A percentile compares a stretch with the other conserved stretches of the same genome.
Conservation (phyloP, 805 yeast species). For the Teunomyces tritomae region DNA sequence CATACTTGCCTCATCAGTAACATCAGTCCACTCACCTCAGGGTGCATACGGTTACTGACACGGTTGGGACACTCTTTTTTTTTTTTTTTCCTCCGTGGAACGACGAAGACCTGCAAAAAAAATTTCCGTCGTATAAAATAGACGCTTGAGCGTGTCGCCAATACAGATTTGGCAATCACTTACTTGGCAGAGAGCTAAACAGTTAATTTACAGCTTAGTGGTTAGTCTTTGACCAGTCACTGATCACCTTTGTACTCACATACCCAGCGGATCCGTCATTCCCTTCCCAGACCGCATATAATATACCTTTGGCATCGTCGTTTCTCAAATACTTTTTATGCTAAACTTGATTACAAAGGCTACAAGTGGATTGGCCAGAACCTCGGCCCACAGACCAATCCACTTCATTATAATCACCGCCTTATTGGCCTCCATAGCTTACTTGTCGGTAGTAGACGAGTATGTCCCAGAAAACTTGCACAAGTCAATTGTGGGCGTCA, state of each 20-base stretch:
- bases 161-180: neutral
- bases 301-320: no score
- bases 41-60: neutral
- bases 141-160: constrained; percentile 1
- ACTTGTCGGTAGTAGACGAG: constrained; percentile 70
- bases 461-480: constrained; percentile 48
- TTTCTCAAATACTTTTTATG: constrained; percentile 17
- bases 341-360: constrained; percentile 28
- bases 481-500: constrained; percentile 21
- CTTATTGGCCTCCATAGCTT: constrained; percentile 74
- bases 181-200: constrained; percentile 2
- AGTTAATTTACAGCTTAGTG: neutral
- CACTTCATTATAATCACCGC: constrained; percentile 76
- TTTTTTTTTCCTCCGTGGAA: constrained; percentile 1
- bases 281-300: neutral
- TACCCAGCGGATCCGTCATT: neutral
- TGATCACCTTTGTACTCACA: neutral
- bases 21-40: neutral
- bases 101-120: constrained; percentile 5
- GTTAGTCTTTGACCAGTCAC: neutral
- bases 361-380: constrained; percentile 45
- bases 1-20: neutral
- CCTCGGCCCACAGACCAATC: constrained; percentile 79
- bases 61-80: constrained; percentile 3
- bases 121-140: constrained; percentile 5